These are phyloP conservation scores for Ramaria rubella DNA, from an alignment of 768 basidiomycete genomes.

Conservation along the genomic window DNA sequence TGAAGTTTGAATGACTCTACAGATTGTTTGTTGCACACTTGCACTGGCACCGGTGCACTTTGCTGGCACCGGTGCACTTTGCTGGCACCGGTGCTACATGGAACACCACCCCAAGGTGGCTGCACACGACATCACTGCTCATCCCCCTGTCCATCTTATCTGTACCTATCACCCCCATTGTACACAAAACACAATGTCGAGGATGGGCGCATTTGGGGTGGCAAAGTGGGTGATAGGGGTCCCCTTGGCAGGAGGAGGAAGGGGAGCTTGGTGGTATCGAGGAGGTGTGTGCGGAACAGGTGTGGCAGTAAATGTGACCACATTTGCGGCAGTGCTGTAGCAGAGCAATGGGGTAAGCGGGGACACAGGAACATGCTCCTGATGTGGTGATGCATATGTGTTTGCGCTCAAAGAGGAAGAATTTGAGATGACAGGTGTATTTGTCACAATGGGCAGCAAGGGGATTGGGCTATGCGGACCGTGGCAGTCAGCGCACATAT, in stretches of 20 bases:
- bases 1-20: no score
- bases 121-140: no score
- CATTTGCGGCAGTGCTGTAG: constrained; percentile 77
- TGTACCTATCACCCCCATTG: no score
- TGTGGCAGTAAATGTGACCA: constrained; percentile 66
- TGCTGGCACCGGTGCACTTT: no score
- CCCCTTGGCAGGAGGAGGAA: constrained; percentile 69
- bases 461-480: constrained; percentile 5
- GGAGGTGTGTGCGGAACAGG: constrained; percentile 54
- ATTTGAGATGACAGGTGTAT: constrained; percentile 58
- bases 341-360: background rate
- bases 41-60: no score
- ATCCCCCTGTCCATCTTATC: no score
- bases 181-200: no score
- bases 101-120: no score
- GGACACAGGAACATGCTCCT: constrained; percentile 2
- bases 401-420: constrained; percentile 65
- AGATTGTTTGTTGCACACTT: no score
- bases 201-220: constrained; percentile 53
- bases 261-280: constrained; percentile 64
- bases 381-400: constrained; percentile 46
- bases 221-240: constrained; percentile 52
- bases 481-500: background rate
- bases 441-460: constrained; percentile 61
- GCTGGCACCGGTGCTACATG: no score